phyloP scores from a whole-genome alignment of 345 rosid species.

The Bretschneidera sinensis region DNA sequence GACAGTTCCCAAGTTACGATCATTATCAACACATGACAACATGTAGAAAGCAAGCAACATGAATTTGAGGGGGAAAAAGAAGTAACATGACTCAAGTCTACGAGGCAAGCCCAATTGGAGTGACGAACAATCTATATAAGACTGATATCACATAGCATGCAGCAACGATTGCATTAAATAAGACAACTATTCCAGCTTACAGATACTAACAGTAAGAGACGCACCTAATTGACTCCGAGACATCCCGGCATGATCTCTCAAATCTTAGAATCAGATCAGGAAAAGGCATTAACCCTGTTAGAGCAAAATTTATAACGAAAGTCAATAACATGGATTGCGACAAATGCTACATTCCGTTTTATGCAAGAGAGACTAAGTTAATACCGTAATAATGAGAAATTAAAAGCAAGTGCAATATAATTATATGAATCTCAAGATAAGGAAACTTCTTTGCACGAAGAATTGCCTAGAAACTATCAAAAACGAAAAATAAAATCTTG shows the following conservation, averaged over 20 bases:
- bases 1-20: too few species aligned
- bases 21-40: neutral
- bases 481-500: too few species aligned
- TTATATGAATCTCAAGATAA: neutral
- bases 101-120: neutral
- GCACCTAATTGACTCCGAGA: conserved; percentile 85
- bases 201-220: conserved; percentile 10
- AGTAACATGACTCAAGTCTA: too few species aligned
- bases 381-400: neutral
- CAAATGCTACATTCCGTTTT: conserved; percentile 2
- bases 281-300: conserved; percentile 81
- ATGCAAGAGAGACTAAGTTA: too few species aligned
- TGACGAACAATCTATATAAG: neutral
- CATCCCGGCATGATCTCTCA: conserved; percentile 74
- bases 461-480: neutral
- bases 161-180: neutral
- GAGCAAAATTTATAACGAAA: conserved; percentile 8
- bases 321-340: neutral
- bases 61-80: too few species aligned
- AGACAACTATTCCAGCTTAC: conserved; percentile 2
- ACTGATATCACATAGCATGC: neutral
- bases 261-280: conserved; percentile 77
- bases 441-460: neutral
- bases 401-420: conserved; percentile 1
- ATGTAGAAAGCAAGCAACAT: neutral